Evolutionary conservation across 2,329 filamentous ascomycete species (phyloP), one percentile per base, ranked within the genome.

Genomic region (Penicillium griseofulvum): DNA sequence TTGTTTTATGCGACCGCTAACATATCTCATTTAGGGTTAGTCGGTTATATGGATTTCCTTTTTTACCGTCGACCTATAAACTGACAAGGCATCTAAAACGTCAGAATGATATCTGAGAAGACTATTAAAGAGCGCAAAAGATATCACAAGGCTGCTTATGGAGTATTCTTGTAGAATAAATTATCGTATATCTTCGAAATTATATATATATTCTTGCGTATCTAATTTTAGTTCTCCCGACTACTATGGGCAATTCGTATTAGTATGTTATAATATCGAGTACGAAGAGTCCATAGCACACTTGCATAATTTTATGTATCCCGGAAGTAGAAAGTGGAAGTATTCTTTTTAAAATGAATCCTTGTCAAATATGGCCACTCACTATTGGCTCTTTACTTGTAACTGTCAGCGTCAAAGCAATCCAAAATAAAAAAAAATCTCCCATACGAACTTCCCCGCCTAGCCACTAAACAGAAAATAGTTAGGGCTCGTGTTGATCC

Each of bases 401-500:
- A 28, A 24, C 43, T 45, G 19, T 45, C 28, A 45, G 33, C 12
- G 36, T 44, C 11, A 44, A 44, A 44, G 19, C 5, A 34, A 29
- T 51, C 49, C 38, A 51, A 45, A 22, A 51, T 49, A 43, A 42
- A 28, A 51, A 43, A 43, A 42, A 28, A 17, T 28, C 1, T 16
- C 28, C 19, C 22, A n/a, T 17, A 26, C 16, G 7, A n/a, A 17
- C 16, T 49, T 9, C 29, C 26, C 31, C 19, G n/a, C 26, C 42
- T 24, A 12, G 7, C 1, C 10, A 44, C 50, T 52, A 52, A 46
- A 16, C 28, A 12, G 34, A 52, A 52, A 47, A 16, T 12, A 47
- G 50, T 48, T 53, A 48, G 43, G 36, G 28, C 7, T 52, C n/a
- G 42, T 28, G 50, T 24, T 41, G 44, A 53, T 53, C 44, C 44